Conservation (phyloP, 2,329 filamentous ascomycete species). For the Exserohilum turcica region DNA sequence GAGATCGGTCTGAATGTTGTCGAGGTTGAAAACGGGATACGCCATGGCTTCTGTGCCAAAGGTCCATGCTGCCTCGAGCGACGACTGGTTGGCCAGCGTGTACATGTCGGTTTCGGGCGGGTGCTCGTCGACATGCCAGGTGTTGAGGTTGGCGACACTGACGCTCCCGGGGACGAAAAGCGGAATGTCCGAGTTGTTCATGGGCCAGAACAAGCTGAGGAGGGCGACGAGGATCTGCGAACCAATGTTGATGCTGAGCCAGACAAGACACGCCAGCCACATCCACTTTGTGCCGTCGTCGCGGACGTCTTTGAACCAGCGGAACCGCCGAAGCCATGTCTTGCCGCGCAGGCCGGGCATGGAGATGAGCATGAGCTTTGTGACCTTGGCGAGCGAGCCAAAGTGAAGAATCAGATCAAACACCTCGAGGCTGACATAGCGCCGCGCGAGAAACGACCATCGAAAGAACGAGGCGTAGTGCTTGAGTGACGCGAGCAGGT, state of each 20-base stretch:
- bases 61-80: constrained; percentile 34
- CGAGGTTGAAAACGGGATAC: constrained; percentile 26
- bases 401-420: constrained; percentile 45
- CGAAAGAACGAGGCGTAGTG: constrained; percentile 41
- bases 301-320: constrained; percentile 39
- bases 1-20: constrained; percentile 24
- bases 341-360: constrained; percentile 35
- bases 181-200: constrained; percentile 35
- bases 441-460: constrained; percentile 42
- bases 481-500: constrained; percentile 41
- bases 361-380: constrained; percentile 43
- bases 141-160: constrained; percentile 30
- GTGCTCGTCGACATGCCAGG: constrained; percentile 24
- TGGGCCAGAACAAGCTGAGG: constrained; percentile 43
- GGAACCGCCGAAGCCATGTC: constrained; percentile 30
- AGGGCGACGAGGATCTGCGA: constrained; percentile 43
- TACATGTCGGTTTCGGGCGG: background rate
- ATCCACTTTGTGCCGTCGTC: constrained; percentile 41
- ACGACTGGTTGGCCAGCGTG: constrained; percentile 16
- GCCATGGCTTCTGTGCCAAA: constrained; percentile 37
- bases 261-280: constrained; percentile 41
- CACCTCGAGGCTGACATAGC: constrained; percentile 41
- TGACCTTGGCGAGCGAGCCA: constrained; percentile 38
- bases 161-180: constrained; percentile 38
- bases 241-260: constrained; percentile 42